These are phyloP conservation scores for Myxozyma nipponensis DNA, from an alignment of 805 yeast species.

Conservation along the genomic window DNA sequence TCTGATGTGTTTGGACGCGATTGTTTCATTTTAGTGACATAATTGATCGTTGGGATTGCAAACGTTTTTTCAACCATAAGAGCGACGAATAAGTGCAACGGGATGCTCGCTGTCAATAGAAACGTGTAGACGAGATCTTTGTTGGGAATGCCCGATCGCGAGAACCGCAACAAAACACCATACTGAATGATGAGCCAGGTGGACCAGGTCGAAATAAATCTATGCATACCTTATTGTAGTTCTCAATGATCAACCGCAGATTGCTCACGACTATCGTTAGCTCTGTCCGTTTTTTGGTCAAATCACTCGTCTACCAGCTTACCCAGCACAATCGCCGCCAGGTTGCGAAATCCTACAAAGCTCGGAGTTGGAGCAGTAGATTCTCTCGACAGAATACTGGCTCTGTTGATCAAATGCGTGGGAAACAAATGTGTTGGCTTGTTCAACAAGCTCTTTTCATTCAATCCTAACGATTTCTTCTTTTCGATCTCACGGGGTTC, in stretches of 20 bases:
- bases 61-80: constrained; percentile 38
- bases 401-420: constrained; percentile 15
- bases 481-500: neutral
- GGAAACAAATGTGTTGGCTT: constrained; percentile 19
- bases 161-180: constrained; percentile 37
- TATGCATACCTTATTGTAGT: constrained; percentile 33
- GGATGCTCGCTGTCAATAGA: constrained; percentile 33
- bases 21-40: constrained; percentile 9
- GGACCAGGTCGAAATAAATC: too few relatives aligned
- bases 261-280: constrained; percentile 36
- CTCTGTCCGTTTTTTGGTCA: neutral
- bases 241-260: constrained; percentile 40
- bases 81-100: constrained; percentile 40
- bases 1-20: neutral
- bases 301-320: neutral
- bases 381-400: constrained; percentile 24
- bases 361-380: constrained; percentile 29
- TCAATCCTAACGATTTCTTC: neutral
- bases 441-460: neutral
- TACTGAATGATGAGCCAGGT: constrained; percentile 23
- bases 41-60: constrained; percentile 28
- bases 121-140: constrained; percentile 34
- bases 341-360: constrained; percentile 41
- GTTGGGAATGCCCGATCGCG: constrained; percentile 35
- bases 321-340: constrained; percentile 40